Base-by-base conservation (phyloP, 2,329 filamentous ascomycete genomes). In the Bimuria novae-zelandiae region DNA sequence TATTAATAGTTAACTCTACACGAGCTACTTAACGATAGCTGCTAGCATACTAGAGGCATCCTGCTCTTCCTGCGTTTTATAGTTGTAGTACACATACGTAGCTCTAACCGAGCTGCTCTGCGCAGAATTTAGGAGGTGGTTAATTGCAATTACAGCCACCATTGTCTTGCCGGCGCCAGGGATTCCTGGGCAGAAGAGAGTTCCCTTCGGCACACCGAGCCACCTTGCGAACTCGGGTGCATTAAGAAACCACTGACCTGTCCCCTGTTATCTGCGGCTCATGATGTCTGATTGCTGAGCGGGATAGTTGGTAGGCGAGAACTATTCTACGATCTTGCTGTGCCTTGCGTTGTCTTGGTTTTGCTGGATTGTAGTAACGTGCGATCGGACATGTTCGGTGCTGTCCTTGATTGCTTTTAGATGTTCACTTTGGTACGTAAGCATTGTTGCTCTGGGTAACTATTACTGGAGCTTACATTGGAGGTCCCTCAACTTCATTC, bases 241-340 rank as follows among this genome's bases (percentile, higher is more conserved):
- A 2, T 74, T 56, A 0, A 82, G 55, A 1, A 82, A 61, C 79
- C 78, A 82, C 45, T 74, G 50, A 0, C 77, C 75, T 2, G 79
- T 81, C 8, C 69, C 72, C 7, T 49, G 14, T 21, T 59, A 39
- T 52, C 47, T 54, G 7, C 40, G 25, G 14, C 8, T 12, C 23
- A 60, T 51, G 12, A 55, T 30, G 30, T 57, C 46, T 25, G 12
- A 41, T 39, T 55, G 52, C 41, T 55, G 45, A 14, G 49, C 46
- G 3, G 40, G 41, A 35, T 46, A 60, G 19, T 53, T 35, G 2
- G 36, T 44, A 68, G 19, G n/a, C 7, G 49, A 57, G 21, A 60
- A 47, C 52, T 46, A 60, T 25, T 54, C 49, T 22, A 58, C 17
- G 23, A 55, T 27, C 27, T 27, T 40, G 14, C 25, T 22, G 17